phyloP scores from a whole-genome alignment of 495 filamentous ascomycete genomes.

The Penicillium soppii region DNA sequence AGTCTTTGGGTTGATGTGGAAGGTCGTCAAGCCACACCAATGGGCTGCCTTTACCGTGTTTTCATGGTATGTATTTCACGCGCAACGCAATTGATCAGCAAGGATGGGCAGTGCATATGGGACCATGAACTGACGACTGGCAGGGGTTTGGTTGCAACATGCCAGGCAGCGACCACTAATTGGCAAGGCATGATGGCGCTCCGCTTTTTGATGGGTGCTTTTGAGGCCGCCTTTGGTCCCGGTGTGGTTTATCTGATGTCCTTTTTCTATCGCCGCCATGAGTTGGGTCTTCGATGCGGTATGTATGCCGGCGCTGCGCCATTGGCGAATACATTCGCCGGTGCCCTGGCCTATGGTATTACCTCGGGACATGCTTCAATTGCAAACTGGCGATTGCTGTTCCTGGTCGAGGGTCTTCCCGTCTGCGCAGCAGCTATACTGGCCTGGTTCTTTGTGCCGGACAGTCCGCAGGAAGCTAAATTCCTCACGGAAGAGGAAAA shows the following conservation, averaged over 20 bases:
- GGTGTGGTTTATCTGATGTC: constrained; percentile 71
- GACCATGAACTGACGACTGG: constrained; percentile 2
- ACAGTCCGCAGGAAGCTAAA: constrained; percentile 63
- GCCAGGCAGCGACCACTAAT: constrained; percentile 59
- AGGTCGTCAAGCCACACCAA: constrained; percentile 58
- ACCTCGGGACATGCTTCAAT: constrained; percentile 66
- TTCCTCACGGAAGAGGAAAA: constrained; percentile 74
- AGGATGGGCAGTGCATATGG: neutral
- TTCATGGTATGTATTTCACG: constrained; percentile 40
- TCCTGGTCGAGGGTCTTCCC: constrained; percentile 81
- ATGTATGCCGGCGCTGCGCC: constrained; percentile 78
- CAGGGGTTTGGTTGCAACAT: constrained; percentile 58
- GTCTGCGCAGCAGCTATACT: constrained; percentile 63
- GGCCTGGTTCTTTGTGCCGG: constrained; percentile 69
- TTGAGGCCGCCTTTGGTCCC: constrained; percentile 68
- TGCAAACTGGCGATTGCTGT: constrained; percentile 76
- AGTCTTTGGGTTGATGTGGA: constrained; percentile 71
- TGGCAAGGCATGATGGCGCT: constrained; percentile 67
- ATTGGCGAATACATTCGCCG: constrained; percentile 79
- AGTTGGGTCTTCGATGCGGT: constrained; percentile 74
- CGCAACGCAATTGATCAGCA: neutral
- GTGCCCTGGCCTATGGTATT: constrained; percentile 80
- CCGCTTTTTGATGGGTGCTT: constrained; percentile 65
- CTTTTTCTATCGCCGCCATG: constrained; percentile 81
- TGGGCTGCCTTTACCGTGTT: constrained; percentile 50